Base-by-base conservation (phyloP, 2,329 filamentous ascomycete genomes). In the Triangularia setosa region DNA sequence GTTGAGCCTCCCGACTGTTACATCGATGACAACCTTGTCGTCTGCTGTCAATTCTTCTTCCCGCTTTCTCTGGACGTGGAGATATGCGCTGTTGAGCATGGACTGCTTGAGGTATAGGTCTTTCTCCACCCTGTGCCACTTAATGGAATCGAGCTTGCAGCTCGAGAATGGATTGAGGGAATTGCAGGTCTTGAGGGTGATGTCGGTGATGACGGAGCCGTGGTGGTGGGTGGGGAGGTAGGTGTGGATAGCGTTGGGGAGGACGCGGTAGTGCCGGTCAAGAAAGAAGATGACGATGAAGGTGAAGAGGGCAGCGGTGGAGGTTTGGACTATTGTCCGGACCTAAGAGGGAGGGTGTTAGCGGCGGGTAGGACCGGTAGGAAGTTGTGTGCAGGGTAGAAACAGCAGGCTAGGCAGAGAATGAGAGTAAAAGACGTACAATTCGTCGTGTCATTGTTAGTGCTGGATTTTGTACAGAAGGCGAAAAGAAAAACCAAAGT, bases 81-180 rank as follows among this genome's bases (percentile, higher is more conserved):
- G 76, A 75, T 91, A 97, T 30, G 92, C 92, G 73, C 85, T 90
- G 27, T 86, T 86, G 53, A 91, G 82, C 86, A 91, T 92, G 60
- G 87, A 85, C 65, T 84, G 86, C 66, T 87, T 87, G 18, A 97
- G 84, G 74, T 92, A 95, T 0, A 97, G 83, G 73, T 97, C 92
- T 79, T 97, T 97, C 69, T 96, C 90, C 67, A 97, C 81, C 58
- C 91, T 89, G 70, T 92, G 88, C 93, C 93, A 97, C 67, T 78
- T 73, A 63, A 85, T 80, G 53, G 86, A 71, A 72, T 95, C 89
- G 67, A 95, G 84, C 67, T 87, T 87, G 79, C 92, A 96, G 54
- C 84, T 89, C 3, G 90, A 89, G 64, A 94, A 89, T 28, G 85
- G 74, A 73, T 93, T 95, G 60, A 95, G 72, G 12, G 83, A 83